Conservation (phyloP, 208 protist genomes). For the Trypanosoma theileri region DNA sequence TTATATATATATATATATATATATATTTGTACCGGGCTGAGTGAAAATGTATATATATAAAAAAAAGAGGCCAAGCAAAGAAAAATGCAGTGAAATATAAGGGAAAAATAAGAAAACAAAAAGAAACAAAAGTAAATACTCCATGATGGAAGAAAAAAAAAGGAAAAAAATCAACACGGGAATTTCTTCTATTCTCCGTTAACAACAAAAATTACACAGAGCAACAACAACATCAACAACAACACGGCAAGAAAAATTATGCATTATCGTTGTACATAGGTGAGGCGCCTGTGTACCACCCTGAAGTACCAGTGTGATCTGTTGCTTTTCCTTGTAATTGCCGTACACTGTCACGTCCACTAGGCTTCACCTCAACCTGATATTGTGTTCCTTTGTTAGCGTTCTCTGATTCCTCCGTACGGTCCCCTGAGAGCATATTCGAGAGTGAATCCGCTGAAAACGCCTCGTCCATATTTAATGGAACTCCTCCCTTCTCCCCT, state of each 20-base stretch:
- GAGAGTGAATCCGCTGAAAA: slow-evolving; percentile 68
- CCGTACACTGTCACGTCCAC: slow-evolving; percentile 49
- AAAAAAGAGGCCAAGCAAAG: background rate
- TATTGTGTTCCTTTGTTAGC: slow-evolving; percentile 32
- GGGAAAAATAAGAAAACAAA: background rate
- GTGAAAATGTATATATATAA: background rate
- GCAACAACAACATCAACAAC: slow-evolving; percentile 7
- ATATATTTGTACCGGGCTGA: background rate
- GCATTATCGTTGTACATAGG: slow-evolving; percentile 21
- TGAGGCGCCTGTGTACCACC: slow-evolving; percentile 70
- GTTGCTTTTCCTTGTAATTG: slow-evolving; percentile 57
- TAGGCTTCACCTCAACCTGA: slow-evolving; percentile 44
- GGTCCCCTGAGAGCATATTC: slow-evolving; percentile 51
- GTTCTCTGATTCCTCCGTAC: background rate
- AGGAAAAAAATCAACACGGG: background rate
- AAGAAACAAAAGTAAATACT: slow-evolving; percentile 3
- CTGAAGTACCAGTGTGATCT: slow-evolving; percentile 47
- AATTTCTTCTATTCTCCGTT: too few relatives aligned
- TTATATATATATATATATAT: slow-evolving; percentile 5
- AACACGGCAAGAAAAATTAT: slow-evolving; percentile 1
- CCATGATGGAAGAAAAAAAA: background rate
- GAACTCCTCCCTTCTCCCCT: slow-evolving; percentile 10
- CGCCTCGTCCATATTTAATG: slow-evolving; percentile 11
- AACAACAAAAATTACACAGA: too few relatives aligned
- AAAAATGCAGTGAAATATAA: background rate